Evolutionary conservation across 371 early-diverging fungal species (phyloP), one percentile per base, ranked within the genome.

Genomic region (Zopfochytrium polystomum): DNA sequence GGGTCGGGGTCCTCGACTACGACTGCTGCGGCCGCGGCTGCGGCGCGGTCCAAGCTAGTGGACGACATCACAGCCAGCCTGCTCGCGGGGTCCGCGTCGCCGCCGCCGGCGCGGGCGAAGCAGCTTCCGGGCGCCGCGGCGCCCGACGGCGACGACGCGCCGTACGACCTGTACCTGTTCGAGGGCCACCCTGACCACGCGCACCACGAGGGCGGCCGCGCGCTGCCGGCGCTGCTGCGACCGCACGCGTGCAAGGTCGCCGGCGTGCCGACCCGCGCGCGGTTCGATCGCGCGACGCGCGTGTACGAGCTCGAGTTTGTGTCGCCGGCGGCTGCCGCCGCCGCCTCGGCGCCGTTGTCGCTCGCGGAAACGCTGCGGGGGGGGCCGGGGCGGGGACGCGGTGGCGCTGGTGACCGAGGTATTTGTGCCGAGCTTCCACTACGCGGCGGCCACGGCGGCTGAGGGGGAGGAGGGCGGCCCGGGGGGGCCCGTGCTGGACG

Each of bases 231-330:
- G 25, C 80, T 87, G 30, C 72, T 91, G 76, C 80, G 92, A 23
- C 91, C 91, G 2, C 91, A 89, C 74, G 90, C 90, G 5, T 78
- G 85, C 38, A 88, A 90, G 58, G 69, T 89, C 2, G 85, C 89
- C 1, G 92, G 92, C 30, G 79, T 66, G 42, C 90, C 91, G 18
- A 65, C 75, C 13, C 45, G 57, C 11, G 79, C 79, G 46, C 75
- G 77, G 31, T 91, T 90, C 57, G 68, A 87, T 59, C 53, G 87
- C 43, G 62, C 73, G 9, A 78, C 64, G 2, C 66, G 85, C 1
- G 76, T 76, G 63, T 91, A 71, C 52, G 25, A 34, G 33, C 48
- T 73, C 1, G 59, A 45, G 6, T 72, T 76, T 55, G 34, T 26
- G 30, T 11, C 42, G n/a, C 42, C 42, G 11, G n/a, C n/a, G 11